Base-by-base conservation (phyloP, 1,139 yeast species). In the Yamadazyma diospyri region DNA sequence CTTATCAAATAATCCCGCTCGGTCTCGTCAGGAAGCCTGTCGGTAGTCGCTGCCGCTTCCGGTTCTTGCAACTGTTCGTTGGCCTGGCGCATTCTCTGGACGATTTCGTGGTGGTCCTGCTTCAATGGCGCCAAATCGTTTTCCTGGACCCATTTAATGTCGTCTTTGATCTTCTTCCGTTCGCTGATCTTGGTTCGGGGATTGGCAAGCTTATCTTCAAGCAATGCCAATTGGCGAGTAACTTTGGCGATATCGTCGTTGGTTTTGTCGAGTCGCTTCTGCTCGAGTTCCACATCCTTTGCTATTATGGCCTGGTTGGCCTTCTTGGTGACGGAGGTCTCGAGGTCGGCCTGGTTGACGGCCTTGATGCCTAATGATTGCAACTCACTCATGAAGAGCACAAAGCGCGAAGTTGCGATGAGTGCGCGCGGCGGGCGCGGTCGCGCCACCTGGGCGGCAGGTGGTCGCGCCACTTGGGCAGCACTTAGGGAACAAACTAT, bases 1-100 rank as follows among this genome's bases (percentile, higher is more conserved):
- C 98, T 68, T 1, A 92, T 75, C 41, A 92, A 64, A 51, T 61
- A 92, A 34, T 89, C 97, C 37, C 76, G 76, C 47, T 84, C 86
- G 0, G 85, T 60, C 51, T 92, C 98, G 15, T 76, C 84, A 0
- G 83, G 76, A 5, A 74, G 62, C 38, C 57, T 58, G 12, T 54
- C 55, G 23, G 30, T 29, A 16, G 16, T n/a, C 5, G n/a, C 22
- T 7, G 12, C 23, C 20, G 6, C 34, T 18, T 38, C 8, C 12
- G 23, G 11, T 11, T 25, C 23, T 34, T 28, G 57, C 32, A 35
- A 50, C 52, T 39, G 53, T 16, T 40, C 41, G 22, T 53, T 42
- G 29, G 51, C 54, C 14, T 61, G 63, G 4, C 50, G 43, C 24
- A 87, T 57, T 39, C 97, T 61, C 3, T 48, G 57, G 22, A 61